phyloP scores from a whole-genome alignment of 768 basidiomycete genomes.

The Lentinus brumalis region DNA sequence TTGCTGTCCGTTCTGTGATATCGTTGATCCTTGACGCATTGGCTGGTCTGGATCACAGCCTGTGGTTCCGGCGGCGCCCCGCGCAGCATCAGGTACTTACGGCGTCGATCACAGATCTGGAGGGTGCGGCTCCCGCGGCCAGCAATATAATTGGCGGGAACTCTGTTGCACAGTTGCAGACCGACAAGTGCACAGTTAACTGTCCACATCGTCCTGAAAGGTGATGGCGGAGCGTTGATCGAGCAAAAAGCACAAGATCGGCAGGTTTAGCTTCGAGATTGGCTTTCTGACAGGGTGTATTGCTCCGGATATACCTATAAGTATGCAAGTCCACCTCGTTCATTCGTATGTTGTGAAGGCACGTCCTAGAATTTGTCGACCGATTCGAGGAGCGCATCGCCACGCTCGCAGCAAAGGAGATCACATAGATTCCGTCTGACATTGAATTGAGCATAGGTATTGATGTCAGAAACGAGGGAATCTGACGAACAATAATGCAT shows the following conservation, averaged over 20 bases:
- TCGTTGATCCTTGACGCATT: constrained; percentile 10
- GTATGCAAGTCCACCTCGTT: background rate
- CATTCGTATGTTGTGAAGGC: background rate
- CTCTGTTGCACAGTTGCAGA: no score
- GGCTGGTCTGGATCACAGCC: background rate
- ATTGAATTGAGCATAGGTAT: no score
- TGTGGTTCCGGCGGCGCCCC: background rate
- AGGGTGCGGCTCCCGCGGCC: background rate
- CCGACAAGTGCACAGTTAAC: no score
- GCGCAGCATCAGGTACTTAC: background rate
- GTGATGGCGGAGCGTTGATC: no score
- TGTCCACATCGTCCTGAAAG: no score
- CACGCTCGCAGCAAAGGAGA: no score
- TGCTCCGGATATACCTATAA: no score
- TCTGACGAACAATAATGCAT: background rate
- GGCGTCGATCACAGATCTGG: background rate
- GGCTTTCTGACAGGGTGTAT: background rate
- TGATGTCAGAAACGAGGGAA: no score
- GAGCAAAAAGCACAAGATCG: no score
- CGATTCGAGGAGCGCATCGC: no score
- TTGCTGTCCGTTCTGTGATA: constrained; percentile 3
- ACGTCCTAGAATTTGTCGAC: no score
- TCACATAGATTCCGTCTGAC: no score
- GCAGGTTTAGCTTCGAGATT: background rate
- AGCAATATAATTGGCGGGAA: background rate